phyloP scores from a whole-genome alignment of 139 green algal genomes.

The Picochlorum sp. region DNA sequence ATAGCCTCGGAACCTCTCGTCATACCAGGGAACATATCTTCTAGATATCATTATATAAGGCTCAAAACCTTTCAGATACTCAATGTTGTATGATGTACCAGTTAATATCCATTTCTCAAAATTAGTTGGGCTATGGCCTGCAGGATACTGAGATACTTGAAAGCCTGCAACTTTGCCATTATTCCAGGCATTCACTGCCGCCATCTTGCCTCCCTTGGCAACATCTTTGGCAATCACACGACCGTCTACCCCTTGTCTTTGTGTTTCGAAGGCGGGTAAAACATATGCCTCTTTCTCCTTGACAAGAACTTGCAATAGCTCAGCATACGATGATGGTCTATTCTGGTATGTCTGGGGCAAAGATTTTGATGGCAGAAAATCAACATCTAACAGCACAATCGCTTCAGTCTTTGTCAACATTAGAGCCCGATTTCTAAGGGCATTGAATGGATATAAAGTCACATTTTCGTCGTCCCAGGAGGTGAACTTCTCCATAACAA shows the following conservation, averaged over 20 bases:
- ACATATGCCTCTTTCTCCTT: background rate
- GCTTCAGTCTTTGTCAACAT: slow-evolving; percentile 8
- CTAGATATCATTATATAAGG: slow-evolving; percentile 25
- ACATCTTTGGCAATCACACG: background rate
- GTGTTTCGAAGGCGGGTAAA: background rate
- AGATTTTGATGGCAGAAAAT: slow-evolving; percentile 12
- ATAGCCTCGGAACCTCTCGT: slow-evolving; percentile 38
- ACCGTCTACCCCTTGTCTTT: background rate
- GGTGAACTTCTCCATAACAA: slow-evolving; percentile 4
- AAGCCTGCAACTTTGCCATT: background rate
- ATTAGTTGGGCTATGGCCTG: background rate
- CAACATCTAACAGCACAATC: slow-evolving; percentile 25
- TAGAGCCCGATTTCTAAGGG: slow-evolving; percentile 9
- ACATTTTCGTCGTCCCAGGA: background rate
- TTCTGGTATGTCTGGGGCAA: slow-evolving; percentile 1
- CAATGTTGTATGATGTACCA: slow-evolving; percentile 11
- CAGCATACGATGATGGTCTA: too few species aligned
- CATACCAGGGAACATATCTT: slow-evolving; percentile 28
- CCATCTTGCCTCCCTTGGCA: background rate
- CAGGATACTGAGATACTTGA: background rate
- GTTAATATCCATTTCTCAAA: background rate
- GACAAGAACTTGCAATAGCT: background rate
- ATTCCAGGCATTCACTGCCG: background rate
- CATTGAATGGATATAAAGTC: slow-evolving; percentile 10
- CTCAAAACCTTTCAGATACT: slow-evolving; percentile 29